These are phyloP conservation scores for Magnusiomyces magnusii DNA, from an alignment of 1,139 yeast genomes.

Conservation along the genomic window DNA sequence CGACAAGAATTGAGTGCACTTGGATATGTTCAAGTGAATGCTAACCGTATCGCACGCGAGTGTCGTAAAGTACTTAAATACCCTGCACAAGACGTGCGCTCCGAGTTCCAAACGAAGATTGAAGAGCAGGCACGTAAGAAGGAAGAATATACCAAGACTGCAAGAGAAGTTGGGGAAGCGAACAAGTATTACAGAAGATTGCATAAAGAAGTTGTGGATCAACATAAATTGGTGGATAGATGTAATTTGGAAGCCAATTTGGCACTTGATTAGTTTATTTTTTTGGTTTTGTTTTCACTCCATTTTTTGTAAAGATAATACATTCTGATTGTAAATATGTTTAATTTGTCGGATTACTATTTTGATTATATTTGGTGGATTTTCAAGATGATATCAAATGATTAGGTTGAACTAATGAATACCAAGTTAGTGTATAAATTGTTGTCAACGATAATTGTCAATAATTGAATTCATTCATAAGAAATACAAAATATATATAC, in stretches of 20 bases:
- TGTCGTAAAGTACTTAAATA: constrained; percentile 71
- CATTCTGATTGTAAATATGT: not conserved
- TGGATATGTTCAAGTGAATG: constrained; percentile 73
- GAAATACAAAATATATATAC: too few relatives aligned
- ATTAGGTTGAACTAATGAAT: too few relatives aligned
- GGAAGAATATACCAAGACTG: constrained; percentile 45
- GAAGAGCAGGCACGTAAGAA: constrained; percentile 58
- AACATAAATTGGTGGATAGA: constrained; percentile 23
- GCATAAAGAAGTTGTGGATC: constrained; percentile 32
- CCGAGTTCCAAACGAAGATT: constrained; percentile 61
- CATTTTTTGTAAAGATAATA: too few relatives aligned
- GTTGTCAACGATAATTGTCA: not conserved
- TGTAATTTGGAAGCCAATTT: constrained; percentile 21
- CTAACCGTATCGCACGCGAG: constrained; percentile 72
- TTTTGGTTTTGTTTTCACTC: not conserved
- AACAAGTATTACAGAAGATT: constrained; percentile 53
- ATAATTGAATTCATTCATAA: too few relatives aligned
- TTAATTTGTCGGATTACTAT: too few relatives aligned
- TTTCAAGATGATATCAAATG: too few relatives aligned
- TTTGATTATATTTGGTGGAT: too few relatives aligned
- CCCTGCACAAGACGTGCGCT: constrained; percentile 79
- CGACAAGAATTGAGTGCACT: constrained; percentile 50
- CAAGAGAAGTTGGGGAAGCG: constrained; percentile 51
- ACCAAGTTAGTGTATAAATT: too few relatives aligned
- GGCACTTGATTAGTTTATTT: not conserved